Evolutionary conservation across 2,329 filamentous ascomycete species (phyloP), one percentile per base, ranked within the genome.

Genomic region (Arthrocladium fulminans): DNA sequence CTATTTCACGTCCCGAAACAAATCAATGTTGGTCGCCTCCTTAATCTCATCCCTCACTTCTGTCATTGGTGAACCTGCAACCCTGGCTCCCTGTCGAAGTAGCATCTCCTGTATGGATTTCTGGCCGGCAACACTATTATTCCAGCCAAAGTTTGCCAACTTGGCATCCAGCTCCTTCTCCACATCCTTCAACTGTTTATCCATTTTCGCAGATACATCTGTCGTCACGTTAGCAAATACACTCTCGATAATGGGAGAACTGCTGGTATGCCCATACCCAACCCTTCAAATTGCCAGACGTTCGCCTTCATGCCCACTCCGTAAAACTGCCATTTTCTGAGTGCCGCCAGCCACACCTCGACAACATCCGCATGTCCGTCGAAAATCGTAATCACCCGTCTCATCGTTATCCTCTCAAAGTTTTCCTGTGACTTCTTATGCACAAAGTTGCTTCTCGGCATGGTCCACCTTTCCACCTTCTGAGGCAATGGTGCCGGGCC

Each of bases 281-380:
- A 64, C 49, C 77, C 76, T 60, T 84, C 81, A 67, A 87, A 89
- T 63, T 95, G 87, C 81, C 86, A 98, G 43, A 97, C 78, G 65
- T 98, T 96, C 46, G 92, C 92, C 76, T 98, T 98, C 88, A 98
- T 94, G 60, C 92, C 92, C 34, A 97, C 83, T n/a, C 92, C 92
- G 58, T 94, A 86, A 65, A 92, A 94, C 35, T 88, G 86, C 63
- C 96, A 84, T 69, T 94, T 94, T 62, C 86, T 80, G 62, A 98
- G 66, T 63, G 94, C 97, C 0, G 88, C 88, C 50, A 98, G 72
- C 92, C 92, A 98, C 23, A 89, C 67, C 67, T 94, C 84, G 29
- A 98, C 88, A 1, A 81, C 83, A 64, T 96, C 87, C 0, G 88
- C 82, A 61, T 96, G 77, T 0, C 88, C 92, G 62, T 97, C 92